Evolutionary conservation across 1,284 basidiomycete species (phyloP).

Genomic region (Cerrena zonata): DNA sequence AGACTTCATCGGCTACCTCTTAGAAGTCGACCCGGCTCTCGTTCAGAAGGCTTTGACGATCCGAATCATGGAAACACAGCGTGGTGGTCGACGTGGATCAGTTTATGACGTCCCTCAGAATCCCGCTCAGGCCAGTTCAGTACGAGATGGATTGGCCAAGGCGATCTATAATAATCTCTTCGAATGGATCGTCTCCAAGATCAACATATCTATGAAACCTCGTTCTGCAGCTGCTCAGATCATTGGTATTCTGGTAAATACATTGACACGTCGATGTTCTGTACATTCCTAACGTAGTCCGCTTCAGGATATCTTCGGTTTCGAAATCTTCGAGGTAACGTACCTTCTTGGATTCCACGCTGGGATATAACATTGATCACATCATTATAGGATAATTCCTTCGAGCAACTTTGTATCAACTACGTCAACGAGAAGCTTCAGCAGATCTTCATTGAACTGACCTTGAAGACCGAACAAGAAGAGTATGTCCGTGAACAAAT

Average conservation of each 20-base stretch:
- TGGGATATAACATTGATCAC: too few relatives aligned
- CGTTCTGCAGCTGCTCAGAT: constrained; percentile 72
- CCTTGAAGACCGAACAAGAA: constrained; percentile 98
- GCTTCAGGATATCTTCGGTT: constrained; percentile 87
- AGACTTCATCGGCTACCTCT: constrained; percentile 91
- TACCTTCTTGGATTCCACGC: too few relatives aligned
- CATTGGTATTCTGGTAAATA: constrained; percentile 83
- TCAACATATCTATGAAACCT: constrained; percentile 95
- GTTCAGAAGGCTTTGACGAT: constrained; percentile 86
- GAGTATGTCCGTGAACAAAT: constrained; percentile 98
- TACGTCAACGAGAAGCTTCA: constrained; percentile 99
- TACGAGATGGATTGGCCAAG: constrained; percentile 89
- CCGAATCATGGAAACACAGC: constrained; percentile 87
- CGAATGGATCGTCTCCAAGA: constrained; percentile 97
- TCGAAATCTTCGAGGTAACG: constrained; percentile 89
- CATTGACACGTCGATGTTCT: not conserved
- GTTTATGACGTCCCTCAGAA: constrained; percentile 97
- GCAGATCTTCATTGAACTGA: constrained; percentile 98
- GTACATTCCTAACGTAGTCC: constrained; percentile 2
- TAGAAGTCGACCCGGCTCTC: constrained; percentile 77
- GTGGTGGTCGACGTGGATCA: constrained; percentile 87
- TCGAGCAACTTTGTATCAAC: constrained; percentile 99
- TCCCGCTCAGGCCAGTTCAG: constrained; percentile 82
- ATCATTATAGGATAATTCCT: constrained; percentile 80
- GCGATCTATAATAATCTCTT: constrained; percentile 99